These are phyloP conservation scores for Monosporascus sp. DNA, from an alignment of 2,329 filamentous ascomycete species.

Conservation along the genomic window DNA sequence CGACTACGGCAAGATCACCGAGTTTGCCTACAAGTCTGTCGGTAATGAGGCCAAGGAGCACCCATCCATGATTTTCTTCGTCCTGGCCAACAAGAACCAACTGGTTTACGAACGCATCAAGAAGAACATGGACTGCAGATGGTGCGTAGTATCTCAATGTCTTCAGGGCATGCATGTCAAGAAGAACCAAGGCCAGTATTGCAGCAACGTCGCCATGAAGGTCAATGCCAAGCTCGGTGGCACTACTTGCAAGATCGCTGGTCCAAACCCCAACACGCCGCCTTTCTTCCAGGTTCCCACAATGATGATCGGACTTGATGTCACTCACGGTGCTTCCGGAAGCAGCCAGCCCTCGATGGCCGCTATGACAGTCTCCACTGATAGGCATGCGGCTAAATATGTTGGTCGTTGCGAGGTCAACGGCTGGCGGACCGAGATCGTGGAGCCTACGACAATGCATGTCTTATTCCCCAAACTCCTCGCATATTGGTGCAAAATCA, in stretches of 20 bases:
- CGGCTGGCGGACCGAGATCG: slow-evolving; percentile 73
- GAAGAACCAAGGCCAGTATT: slow-evolving; percentile 73
- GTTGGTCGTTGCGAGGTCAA: slow-evolving; percentile 78
- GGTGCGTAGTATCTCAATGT: slow-evolving; percentile 77
- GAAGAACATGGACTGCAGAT: slow-evolving; percentile 80
- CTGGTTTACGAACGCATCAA: slow-evolving; percentile 80
- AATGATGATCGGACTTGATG: slow-evolving; percentile 85
- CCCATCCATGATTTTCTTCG: slow-evolving; percentile 74
- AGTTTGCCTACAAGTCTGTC: slow-evolving; percentile 48
- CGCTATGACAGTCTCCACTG: slow-evolving; percentile 78
- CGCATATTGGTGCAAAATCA: slow-evolving; percentile 56
- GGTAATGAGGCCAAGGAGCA: slow-evolving; percentile 46
- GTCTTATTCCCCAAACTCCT: slow-evolving; percentile 61
- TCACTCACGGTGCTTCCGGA: slow-evolving; percentile 76
- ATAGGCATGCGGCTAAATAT: slow-evolving; percentile 67
- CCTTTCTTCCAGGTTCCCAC: slow-evolving; percentile 50
- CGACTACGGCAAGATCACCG: slow-evolving; percentile 47
- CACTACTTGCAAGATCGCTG: slow-evolving; percentile 51
- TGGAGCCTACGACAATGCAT: slow-evolving; percentile 61
- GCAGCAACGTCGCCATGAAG: slow-evolving; percentile 94
- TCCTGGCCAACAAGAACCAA: slow-evolving; percentile 66
- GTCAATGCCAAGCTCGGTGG: slow-evolving; percentile 94
- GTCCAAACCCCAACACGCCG: slow-evolving; percentile 27
- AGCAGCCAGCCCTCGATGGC: slow-evolving; percentile 68
- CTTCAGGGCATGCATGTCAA: slow-evolving; percentile 65